A percentile compares a stretch with the other conserved stretches of the same genome.
These are phyloP conservation scores for Sporothrix pseudoabietina DNA, from an alignment of 2,329 filamentous ascomycete genomes.

Conservation along the genomic window DNA sequence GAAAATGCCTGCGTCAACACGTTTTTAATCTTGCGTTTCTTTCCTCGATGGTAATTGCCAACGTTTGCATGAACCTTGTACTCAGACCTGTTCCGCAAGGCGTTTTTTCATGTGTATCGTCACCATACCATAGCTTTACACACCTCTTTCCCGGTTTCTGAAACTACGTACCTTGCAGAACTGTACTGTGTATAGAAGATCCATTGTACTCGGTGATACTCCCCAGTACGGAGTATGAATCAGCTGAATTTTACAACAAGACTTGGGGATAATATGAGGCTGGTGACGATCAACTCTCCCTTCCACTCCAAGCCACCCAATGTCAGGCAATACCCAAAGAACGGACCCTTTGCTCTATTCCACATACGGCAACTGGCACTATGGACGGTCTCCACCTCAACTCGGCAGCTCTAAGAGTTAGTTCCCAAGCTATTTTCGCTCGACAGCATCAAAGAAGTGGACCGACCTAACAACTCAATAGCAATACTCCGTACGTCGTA, in stretches of 20 bases:
- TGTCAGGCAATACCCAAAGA: slow-evolving; percentile 2
- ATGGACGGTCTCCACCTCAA: slow-evolving; percentile 4
- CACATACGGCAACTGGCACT: slow-evolving; percentile 8
- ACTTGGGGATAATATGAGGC: not conserved
- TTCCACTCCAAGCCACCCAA: not conserved
- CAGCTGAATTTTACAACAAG: not conserved
- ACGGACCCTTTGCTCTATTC: not conserved
- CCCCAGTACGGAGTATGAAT: not conserved
- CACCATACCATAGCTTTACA: not conserved
- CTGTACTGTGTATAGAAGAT: too few relatives aligned
- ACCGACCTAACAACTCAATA: slow-evolving; percentile 5
- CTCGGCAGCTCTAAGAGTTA: slow-evolving; percentile 24
- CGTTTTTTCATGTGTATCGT: not conserved
- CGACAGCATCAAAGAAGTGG: not conserved
- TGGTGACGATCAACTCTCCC: slow-evolving; percentile 1
- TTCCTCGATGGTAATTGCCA: too few relatives aligned
- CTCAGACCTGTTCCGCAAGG: not conserved
- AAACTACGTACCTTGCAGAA: not conserved
- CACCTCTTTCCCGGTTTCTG: not conserved
- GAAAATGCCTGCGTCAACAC: not conserved
- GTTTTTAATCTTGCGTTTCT: not conserved
- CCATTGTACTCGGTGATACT: not conserved
- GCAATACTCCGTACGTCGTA: too few relatives aligned
- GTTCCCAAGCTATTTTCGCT: not conserved
- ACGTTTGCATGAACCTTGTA: not conserved